Evolutionary conservation across 768 basidiomycete genomes (phyloP), one percentile per base, ranked within the genome.

Genomic region (Amanita rubescens): DNA sequence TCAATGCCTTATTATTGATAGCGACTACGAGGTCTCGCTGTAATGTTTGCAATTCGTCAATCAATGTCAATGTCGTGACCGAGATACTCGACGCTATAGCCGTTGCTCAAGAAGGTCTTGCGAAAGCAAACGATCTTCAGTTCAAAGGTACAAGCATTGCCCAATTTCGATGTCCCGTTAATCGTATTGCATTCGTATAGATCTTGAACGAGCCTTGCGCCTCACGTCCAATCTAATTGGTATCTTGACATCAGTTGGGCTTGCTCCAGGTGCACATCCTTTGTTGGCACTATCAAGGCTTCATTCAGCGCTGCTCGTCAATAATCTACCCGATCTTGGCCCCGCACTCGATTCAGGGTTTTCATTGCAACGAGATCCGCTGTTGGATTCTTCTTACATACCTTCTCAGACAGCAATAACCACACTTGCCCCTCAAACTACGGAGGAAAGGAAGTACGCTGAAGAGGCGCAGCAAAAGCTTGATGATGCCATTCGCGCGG

Each of bases 221-320:
- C 70, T 88, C 25, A 82, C 85, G 0, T 75, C 76, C 0, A 81
- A 86, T 42, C 74, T 90, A 15, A 74, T 88, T 42, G 80, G 82
- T 0, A 77, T 87, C 41, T 71, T 94, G 20, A 65, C 67, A 1
- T 80, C 82, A 0, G 77, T 76, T 1, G 77, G 78, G 1, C 62
- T 89, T 7, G 75, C 84, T 0, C 78, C 84, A 0, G 79, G 85
- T 0, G 76, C 84, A 0, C 84, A 95, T 60, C 94, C 94, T 1
- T 78, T 91, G 12, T 79, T 92, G 11, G 84, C 82, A 0, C 70
- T 94, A 3, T 71, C 78, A 2, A 82, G 87, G n/a, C 78, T 92
- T 12, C 80, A 85, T 57, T 78, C 82, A 44, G 77, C 82, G 9
- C 77, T 93, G 22, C 77, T 87, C 19, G 76, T 90, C 35, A 64